Conservation (phyloP, 1,284 basidiomycete species). For the Ceratobasidium sp. region DNA sequence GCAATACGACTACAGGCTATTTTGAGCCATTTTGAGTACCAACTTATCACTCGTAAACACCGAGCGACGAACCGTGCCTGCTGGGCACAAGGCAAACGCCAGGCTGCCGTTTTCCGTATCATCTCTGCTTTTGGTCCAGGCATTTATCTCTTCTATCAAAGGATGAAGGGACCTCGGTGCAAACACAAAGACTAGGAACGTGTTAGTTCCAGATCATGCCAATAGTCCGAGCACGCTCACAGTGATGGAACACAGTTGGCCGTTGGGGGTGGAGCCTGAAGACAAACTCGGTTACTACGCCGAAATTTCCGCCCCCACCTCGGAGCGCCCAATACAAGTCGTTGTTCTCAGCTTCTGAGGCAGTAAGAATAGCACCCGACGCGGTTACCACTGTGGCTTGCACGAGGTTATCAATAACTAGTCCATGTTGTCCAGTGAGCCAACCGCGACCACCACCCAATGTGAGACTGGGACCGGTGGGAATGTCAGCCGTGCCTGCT, state of each 20-base stretch:
- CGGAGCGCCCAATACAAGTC: constrained; percentile 67
- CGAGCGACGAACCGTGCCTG: constrained; percentile 3
- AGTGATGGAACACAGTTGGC: constrained; percentile 50
- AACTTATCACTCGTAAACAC: not conserved
- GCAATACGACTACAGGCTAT: constrained; percentile 35
- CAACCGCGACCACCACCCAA: constrained; percentile 68
- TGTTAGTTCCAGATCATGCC: not conserved
- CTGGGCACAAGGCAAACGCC: constrained; percentile 15
- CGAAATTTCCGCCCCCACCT: constrained; percentile 60
- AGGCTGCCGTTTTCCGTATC: not conserved
- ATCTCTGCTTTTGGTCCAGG: not conserved
- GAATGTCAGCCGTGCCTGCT: not conserved
- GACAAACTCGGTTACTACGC: constrained; percentile 62
- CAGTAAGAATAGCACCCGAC: constrained; percentile 56
- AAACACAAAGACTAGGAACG: not conserved
- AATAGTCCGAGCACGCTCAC: not conserved
- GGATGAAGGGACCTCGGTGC: not conserved
- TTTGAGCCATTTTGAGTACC: not conserved
- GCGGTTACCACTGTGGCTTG: constrained; percentile 61
- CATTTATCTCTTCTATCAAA: constrained; percentile 5
- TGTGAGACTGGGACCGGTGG: constrained; percentile 51
- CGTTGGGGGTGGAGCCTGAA: constrained; percentile 60
- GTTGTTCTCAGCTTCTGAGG: constrained; percentile 54
- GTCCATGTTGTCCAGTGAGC: constrained; percentile 59
- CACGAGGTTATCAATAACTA: constrained; percentile 63